Evolutionary conservation across 176 grass and related monocot species (phyloP).

Genomic region (Triticum urartu): DNA sequence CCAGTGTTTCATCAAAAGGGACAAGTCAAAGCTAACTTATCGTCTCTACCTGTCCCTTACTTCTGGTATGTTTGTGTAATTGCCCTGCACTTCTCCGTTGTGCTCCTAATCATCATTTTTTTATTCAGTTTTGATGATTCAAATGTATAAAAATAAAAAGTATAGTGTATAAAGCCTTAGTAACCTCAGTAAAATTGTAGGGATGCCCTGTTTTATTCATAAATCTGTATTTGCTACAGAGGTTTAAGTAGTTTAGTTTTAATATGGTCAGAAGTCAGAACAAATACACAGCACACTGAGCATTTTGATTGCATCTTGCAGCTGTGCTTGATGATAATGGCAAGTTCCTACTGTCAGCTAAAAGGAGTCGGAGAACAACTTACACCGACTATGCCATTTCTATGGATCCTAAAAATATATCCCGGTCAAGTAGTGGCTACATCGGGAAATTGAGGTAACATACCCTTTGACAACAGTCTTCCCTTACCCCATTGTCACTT

Average conservation of each 20-base stretch:
- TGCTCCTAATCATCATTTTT: not conserved
- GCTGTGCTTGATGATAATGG: conserved; percentile 75
- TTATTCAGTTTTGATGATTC: not conserved
- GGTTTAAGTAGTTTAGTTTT: not conserved
- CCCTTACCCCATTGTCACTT: not conserved
- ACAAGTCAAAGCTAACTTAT: conserved; percentile 83
- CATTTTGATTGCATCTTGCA: conserved; percentile 38
- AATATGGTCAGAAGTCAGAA: not conserved
- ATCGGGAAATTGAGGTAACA: conserved; percentile 72
- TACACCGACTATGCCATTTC: conserved; percentile 76
- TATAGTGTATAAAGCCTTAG: not conserved
- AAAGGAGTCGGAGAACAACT: conserved; percentile 60
- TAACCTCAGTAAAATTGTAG: not conserved
- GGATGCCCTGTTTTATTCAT: not conserved
- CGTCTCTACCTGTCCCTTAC: conserved; percentile 87
- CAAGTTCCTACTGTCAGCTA: conserved; percentile 81
- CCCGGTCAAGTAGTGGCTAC: conserved; percentile 64
- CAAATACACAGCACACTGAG: not conserved
- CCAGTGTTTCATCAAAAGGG: conserved; percentile 89
- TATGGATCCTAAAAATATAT: conserved; percentile 73
- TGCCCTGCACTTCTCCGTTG: not conserved
- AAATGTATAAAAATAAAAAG: not conserved
- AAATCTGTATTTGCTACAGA: not conserved
- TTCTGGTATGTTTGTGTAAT: conserved; percentile 46
- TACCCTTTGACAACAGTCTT: not conserved